These are phyloP conservation scores for Capillidium rhysosporum DNA, from an alignment of 371 early-diverging fungal genomes.

Conservation along the genomic window DNA sequence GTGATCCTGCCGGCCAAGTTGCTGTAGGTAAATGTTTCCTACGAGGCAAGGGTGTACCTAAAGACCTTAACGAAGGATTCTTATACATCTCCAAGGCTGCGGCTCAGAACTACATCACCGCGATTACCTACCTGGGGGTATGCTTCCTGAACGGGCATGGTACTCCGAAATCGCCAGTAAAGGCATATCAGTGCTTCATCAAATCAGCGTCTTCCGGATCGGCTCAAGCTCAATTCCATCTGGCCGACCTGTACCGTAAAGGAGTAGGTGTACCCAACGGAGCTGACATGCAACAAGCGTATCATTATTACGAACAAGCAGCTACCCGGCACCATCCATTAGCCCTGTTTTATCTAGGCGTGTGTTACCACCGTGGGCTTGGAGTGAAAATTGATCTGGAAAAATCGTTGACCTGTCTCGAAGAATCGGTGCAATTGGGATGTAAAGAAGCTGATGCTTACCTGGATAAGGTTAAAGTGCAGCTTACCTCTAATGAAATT, in stretches of 20 bases:
- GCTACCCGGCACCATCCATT: conserved; percentile 46
- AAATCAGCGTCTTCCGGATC: neutral
- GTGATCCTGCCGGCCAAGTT: conserved; percentile 32
- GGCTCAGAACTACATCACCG: conserved; percentile 24
- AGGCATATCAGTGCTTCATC: neutral
- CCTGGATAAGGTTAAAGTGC: conserved; percentile 21
- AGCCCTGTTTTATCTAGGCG: conserved; percentile 58
- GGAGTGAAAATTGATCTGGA: conserved; percentile 39
- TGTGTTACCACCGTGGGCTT: conserved; percentile 47
- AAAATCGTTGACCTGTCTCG: conserved; percentile 46
- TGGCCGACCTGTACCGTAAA: neutral
- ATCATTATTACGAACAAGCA: conserved; percentile 15
- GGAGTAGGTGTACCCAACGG: neutral
- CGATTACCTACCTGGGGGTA: conserved; percentile 55
- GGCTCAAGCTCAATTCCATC: neutral
- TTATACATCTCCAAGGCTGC: conserved; percentile 21
- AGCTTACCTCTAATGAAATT: too few species aligned
- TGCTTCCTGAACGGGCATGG: conserved; percentile 68
- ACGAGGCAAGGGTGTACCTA: conserved; percentile 36
- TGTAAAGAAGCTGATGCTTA: conserved; percentile 81
- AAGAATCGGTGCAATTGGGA: conserved; percentile 36
- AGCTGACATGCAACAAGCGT: neutral
- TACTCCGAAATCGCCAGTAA: conserved; percentile 18
- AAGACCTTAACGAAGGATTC: conserved; percentile 17
- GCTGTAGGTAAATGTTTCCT: conserved; percentile 33